Conservation (phyloP, 1,139 yeast species). For the Nakaseomyces delphensis region DNA sequence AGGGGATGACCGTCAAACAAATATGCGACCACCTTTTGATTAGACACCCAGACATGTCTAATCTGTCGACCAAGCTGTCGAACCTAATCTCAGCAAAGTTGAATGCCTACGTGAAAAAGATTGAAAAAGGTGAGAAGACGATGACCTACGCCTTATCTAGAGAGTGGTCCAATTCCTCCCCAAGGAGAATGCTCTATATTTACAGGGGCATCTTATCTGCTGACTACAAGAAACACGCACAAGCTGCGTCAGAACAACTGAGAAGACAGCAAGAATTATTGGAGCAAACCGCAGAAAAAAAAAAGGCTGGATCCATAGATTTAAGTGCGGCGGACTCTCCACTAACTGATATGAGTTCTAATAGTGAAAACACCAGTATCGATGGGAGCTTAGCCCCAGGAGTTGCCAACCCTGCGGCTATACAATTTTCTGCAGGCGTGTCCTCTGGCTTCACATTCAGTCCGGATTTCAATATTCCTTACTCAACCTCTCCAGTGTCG, state of each 20-base stretch:
- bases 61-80: slow-evolving; percentile 68
- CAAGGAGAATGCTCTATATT: slow-evolving; percentile 80
- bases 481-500: slow-evolving; percentile 68
- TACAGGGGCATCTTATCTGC: slow-evolving; percentile 67
- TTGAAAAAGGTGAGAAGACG: slow-evolving; percentile 66
- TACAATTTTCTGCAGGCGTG: slow-evolving; percentile 3
- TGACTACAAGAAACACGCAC: slow-evolving; percentile 63
- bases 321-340: slow-evolving; percentile 7
- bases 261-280: slow-evolving; percentile 18
- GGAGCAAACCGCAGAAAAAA: slow-evolving; percentile 8
- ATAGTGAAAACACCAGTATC: slow-evolving; percentile 3
- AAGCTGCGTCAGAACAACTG: slow-evolving; percentile 38
- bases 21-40: slow-evolving; percentile 66
- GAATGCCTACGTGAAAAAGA: slow-evolving; percentile 75
- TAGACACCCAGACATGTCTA: slow-evolving; percentile 75
- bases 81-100: slow-evolving; percentile 72
- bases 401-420: slow-evolving; percentile 2
- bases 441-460: slow-evolving; percentile 17
- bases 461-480: slow-evolving; percentile 44
- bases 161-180: slow-evolving; percentile 85
- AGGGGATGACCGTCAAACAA: slow-evolving; percentile 80
- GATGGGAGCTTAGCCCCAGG: slow-evolving; percentile 2
- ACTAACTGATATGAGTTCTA: slow-evolving; percentile 4
- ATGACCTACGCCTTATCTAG: slow-evolving; percentile 66
- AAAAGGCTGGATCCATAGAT: slow-evolving; percentile 12